These are phyloP conservation scores for Claviceps sp. DNA, from an alignment of 2,329 filamentous ascomycete genomes.

Conservation along the genomic window DNA sequence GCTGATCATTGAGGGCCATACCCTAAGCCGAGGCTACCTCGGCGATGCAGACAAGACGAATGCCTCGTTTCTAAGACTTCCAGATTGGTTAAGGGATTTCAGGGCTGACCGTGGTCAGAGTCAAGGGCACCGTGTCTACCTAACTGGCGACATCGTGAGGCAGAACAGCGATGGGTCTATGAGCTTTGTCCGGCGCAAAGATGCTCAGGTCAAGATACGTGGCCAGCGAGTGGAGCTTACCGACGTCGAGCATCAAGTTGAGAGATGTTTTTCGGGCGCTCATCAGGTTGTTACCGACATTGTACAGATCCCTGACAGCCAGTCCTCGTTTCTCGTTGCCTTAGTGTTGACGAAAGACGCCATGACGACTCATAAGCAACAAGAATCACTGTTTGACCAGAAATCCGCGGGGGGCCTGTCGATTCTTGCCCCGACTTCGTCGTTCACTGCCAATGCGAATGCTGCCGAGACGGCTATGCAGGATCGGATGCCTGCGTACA, in stretches of 20 bases:
- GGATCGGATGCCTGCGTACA: background rate
- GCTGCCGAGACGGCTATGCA: background rate
- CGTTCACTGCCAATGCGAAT: background rate
- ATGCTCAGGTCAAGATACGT: background rate
- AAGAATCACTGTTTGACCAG: too few species aligned
- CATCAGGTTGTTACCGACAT: background rate
- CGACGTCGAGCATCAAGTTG: background rate
- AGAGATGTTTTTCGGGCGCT: background rate
- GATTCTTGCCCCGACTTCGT: background rate
- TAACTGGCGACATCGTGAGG: background rate
- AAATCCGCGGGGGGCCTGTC: background rate
- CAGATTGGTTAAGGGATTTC: constrained; percentile 3
- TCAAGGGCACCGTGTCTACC: background rate
- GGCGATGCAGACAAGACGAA: constrained; percentile 20
- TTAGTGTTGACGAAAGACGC: background rate
- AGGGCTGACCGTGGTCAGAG: background rate
- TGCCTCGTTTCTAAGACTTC: constrained; percentile 8
- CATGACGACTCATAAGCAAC: too few species aligned
- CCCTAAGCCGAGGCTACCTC: constrained; percentile 36
- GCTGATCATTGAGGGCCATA: constrained; percentile 27
- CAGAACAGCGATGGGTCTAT: background rate
- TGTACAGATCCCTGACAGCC: background rate
- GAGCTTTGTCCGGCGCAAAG: background rate
- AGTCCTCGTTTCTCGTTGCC: background rate
- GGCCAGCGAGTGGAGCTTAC: background rate